Base-by-base conservation (phyloP, 129 eudicot genomes). In the Solidago caesia region DNA sequence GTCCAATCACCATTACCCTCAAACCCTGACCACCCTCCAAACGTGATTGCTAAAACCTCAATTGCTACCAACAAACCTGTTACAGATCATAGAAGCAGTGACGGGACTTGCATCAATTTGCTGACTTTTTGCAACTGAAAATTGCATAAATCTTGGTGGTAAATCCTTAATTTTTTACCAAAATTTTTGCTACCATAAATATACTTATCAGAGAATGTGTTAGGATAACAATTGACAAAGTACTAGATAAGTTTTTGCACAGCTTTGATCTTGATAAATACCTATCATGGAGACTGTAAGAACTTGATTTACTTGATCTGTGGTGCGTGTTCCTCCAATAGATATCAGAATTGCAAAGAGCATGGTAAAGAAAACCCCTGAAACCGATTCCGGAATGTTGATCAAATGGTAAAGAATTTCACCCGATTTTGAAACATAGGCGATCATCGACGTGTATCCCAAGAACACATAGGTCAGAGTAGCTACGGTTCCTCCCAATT, bases 381-480 rank as follows among this genome's bases (percentile, higher is more conserved):
- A 87, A 62, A 82, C 62, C 4, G 94, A 66, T 68, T 86, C 87
- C 0, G 97, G 97, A 53, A 92, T 71, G 61, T 85, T 72, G 67
- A 83, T 76, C 39, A 92, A 62, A 80, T 81, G 96, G 75, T 65
- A 63, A n/a, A 92, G 85, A 56, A 92, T 87, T 80, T 89, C 96
- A 5, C 97, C 97, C 0, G 96, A 92, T 75, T 92, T 92, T 55
- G 96, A 89, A 44, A 86, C 84, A 59, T 89, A 89, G 13, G 93
- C 96, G 33, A 87, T 84, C 89, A 82, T 78, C 29, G 94, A 92
- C 71, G 96, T 87, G 84, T 92, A 92, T 26, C 96, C 97, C 68
- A 92, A 78, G 88, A 92, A 89, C 53, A 92, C 86, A 53, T 87
- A 92, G 71, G 90, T 82, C 57, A 78, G 53, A 44, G 95, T 82